These are phyloP conservation scores for Hemerocallis citrina DNA, from an alignment of 106 monocot species.

Conservation along the genomic window DNA sequence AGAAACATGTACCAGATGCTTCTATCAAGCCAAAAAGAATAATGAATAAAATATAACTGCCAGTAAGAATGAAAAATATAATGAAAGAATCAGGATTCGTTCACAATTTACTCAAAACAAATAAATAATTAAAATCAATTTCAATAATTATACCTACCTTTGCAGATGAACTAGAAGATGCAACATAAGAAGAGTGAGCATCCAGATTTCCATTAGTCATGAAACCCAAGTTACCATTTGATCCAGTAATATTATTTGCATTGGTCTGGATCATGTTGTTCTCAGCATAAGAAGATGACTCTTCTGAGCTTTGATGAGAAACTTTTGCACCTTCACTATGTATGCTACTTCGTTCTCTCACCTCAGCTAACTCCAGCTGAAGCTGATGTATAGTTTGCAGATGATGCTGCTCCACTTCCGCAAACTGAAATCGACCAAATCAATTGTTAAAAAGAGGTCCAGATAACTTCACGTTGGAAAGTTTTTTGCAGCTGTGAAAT, in stretches of 20 bases:
- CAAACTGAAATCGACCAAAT: slow-evolving; percentile 47
- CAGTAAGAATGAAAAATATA: not conserved
- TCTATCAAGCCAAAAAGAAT: not conserved
- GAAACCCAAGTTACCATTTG: slow-evolving; percentile 24
- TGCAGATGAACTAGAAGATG: slow-evolving; percentile 21
- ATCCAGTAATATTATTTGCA: slow-evolving; percentile 20
- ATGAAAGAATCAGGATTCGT: too few relatives aligned
- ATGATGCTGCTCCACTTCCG: slow-evolving; percentile 78
- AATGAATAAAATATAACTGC: not conserved
- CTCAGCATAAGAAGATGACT: slow-evolving; percentile 31
- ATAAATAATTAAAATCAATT: too few relatives aligned
- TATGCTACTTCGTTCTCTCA: slow-evolving; percentile 35
- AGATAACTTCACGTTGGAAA: too few relatives aligned
- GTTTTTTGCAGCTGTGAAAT: too few relatives aligned
- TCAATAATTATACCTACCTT: slow-evolving; percentile 43
- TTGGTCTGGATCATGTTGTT: slow-evolving; percentile 36
- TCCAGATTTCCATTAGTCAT: slow-evolving; percentile 37
- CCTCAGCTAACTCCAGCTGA: slow-evolving; percentile 69
- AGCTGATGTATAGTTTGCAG: slow-evolving; percentile 88
- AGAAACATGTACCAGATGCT: not conserved
- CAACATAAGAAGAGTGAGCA: slow-evolving; percentile 7
- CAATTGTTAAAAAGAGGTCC: too few relatives aligned
- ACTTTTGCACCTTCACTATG: slow-evolving; percentile 35
- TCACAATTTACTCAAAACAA: not conserved
- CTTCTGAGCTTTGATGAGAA: slow-evolving; percentile 19